phyloP scores from a whole-genome alignment of 1,284 basidiomycete species.

The Pholiota adiposa region DNA sequence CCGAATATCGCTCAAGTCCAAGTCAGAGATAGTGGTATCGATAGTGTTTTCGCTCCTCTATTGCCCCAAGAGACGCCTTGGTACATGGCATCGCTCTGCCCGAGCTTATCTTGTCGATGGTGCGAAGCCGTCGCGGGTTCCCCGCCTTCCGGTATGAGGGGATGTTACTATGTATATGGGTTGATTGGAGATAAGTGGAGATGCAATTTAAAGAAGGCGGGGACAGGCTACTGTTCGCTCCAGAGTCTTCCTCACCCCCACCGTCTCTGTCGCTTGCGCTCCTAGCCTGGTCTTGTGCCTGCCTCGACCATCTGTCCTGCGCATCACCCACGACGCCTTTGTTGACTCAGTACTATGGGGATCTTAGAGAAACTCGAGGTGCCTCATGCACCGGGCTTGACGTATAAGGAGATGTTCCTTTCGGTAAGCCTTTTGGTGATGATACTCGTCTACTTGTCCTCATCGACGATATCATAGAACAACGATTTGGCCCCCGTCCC shows the following conservation, averaged over 20 bases:
- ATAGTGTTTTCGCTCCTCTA: not conserved
- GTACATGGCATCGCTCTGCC: not conserved
- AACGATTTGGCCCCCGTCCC: constrained; percentile 67
- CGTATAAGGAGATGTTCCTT: constrained; percentile 57
- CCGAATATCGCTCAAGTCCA: not conserved
- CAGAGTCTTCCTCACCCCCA: not conserved
- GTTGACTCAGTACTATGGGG: constrained; percentile 8
- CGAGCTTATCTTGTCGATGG: not conserved
- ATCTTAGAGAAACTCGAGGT: constrained; percentile 47
- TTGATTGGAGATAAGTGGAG: constrained; percentile 10
- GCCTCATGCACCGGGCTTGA: constrained; percentile 51
- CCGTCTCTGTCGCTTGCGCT: not conserved
- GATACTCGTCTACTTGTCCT: constrained; percentile 1
- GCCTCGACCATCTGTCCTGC: not conserved
- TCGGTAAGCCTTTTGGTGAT: constrained; percentile 40
- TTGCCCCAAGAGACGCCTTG: not conserved
- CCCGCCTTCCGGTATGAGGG: not conserved
- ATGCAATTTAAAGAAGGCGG: constrained; percentile 4
- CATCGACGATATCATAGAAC: constrained; percentile 45
- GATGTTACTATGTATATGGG: constrained; percentile 4
- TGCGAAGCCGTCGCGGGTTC: not conserved
- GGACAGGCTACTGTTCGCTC: not conserved
- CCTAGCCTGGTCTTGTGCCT: not conserved
- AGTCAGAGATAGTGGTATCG: not conserved
- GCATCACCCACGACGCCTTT: not conserved